Base-by-base conservation (phyloP, 352 stramenopile species). In the Globisporangium nagaii region DNA sequence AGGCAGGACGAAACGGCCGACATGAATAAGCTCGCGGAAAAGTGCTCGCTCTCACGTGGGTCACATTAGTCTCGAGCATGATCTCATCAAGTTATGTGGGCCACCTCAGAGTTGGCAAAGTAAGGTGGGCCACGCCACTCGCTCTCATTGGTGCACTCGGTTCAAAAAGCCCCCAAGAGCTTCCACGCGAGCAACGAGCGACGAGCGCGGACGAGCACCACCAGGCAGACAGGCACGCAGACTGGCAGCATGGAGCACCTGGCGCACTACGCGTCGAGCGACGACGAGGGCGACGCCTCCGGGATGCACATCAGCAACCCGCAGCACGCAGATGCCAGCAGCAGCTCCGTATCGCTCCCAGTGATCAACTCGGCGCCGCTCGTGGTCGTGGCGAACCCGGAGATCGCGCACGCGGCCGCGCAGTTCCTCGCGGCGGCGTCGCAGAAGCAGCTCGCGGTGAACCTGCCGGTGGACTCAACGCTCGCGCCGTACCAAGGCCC, bases 401-500 rank as follows among this genome's bases (percentile, higher is more conserved):
- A 78, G 39, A 58, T 60, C 17, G 49, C 63, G 11, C 27, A 31
- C 37, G 56, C 60, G 15, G 62, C 60, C 43, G 68, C 73, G 15
- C 44, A 75, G 22, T 71, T 78, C n/a, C 51, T 85, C 28, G 42
- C 59, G 2, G 66, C 69, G 3, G 70, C 53, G 6, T 63, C 71
- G 2, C 58, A 75, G 47, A 60, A 63, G 32, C 66, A 86, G 53
- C 66, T 88, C 36, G 62, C 61, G 37, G 46, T 86, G 34, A 90
- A 90, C 53, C 59, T 90, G 32, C 79, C 80, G 15, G 65, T 90
- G 20, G 73, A 87, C 50, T 73, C 75, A 15, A 88, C 80, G 11
- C 53, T 90, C 19, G 77, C 80, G 22, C 65, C 73, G 11, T 73
- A 67, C 32, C 58, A 84, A 28, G 80, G 77, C 0, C 77, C 77